phyloP scores from a whole-genome alignment of 2,329 filamentous ascomycete genomes.

The Bipolaris zeicola region DNA sequence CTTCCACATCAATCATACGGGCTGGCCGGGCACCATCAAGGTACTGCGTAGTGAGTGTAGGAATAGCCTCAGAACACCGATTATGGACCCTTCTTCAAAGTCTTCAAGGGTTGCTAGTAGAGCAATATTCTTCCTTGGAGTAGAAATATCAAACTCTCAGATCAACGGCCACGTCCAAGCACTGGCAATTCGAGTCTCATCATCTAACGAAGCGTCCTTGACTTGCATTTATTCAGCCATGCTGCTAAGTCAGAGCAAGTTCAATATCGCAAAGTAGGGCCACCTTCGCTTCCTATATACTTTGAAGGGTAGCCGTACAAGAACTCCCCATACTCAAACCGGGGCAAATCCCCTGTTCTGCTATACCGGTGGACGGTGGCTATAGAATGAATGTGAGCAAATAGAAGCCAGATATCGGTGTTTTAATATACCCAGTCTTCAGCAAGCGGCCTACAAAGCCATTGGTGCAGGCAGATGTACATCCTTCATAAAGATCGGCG shows the following conservation, averaged over 20 bases:
- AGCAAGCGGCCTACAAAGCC: constrained; percentile 22
- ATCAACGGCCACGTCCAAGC: too few species aligned
- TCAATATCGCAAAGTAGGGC: constrained; percentile 17
- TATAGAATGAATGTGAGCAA: constrained; percentile 31
- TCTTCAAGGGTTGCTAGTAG: too few species aligned
- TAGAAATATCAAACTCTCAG: too few species aligned
- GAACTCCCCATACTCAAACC: constrained; percentile 9
- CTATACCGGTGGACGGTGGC: constrained; percentile 33
- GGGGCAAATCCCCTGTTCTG: constrained; percentile 23
- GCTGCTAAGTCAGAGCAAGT: neutral
- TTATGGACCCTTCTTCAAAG: too few species aligned
- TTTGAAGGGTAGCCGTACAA: constrained; percentile 7
- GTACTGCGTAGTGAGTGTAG: too few species aligned
- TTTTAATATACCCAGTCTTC: constrained; percentile 26
- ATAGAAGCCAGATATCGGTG: constrained; percentile 22
- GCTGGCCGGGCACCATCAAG: too few species aligned
- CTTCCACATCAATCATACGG: too few species aligned
- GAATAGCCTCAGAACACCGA: too few species aligned
- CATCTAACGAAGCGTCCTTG: neutral
- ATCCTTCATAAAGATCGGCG: constrained; percentile 26
- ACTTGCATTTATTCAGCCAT: neutral
- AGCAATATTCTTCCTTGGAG: too few species aligned
- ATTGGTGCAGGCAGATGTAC: constrained; percentile 21
- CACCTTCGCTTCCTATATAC: constrained; percentile 18
- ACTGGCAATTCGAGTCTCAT: too few species aligned